Conservation (phyloP, 768 basidiomycete species). For the Rhizopogon sp. region DNA sequence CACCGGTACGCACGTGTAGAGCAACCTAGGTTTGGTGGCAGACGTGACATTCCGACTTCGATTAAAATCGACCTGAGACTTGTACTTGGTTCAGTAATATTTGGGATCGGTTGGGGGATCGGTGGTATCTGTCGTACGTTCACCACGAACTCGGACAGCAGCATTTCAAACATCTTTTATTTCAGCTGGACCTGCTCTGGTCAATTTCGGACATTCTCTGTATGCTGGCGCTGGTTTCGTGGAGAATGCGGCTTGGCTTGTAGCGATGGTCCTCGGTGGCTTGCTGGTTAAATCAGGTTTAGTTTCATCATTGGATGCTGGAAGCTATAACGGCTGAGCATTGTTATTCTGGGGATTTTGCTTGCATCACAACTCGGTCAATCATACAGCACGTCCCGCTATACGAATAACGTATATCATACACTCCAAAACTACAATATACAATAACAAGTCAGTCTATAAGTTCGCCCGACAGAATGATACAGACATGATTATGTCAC, state of each 20-base stretch:
- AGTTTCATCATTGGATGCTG: not conserved
- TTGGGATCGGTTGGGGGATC: conserved; percentile 61
- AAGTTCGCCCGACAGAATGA: not conserved
- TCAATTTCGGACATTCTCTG: conserved; percentile 53
- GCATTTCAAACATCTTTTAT: conserved; percentile 1
- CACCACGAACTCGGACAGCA: not conserved
- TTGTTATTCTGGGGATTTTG: not conserved
- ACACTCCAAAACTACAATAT: not conserved
- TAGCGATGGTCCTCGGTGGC: conserved; percentile 21
- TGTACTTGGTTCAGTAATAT: conserved; percentile 46
- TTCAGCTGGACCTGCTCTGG: conserved; percentile 56
- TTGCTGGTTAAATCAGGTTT: conserved; percentile 3
- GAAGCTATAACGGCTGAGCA: too few relatives aligned
- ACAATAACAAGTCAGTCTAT: not conserved
- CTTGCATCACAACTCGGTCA: not conserved
- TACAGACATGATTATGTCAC: not conserved
- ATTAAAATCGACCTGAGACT: conserved; percentile 41
- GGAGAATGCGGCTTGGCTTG: conserved; percentile 37
- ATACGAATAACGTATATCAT: not conserved
- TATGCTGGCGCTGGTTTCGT: conserved; percentile 28
- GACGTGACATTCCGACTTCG: conserved; percentile 36
- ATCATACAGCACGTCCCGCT: not conserved
- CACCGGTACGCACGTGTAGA: conserved; percentile 37
- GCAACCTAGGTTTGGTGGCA: conserved; percentile 37
- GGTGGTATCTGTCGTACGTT: conserved; percentile 58